These are phyloP conservation scores for Actinidia chinensis DNA, from an alignment of 179 eudicot genomes.

Conservation along the genomic window DNA sequence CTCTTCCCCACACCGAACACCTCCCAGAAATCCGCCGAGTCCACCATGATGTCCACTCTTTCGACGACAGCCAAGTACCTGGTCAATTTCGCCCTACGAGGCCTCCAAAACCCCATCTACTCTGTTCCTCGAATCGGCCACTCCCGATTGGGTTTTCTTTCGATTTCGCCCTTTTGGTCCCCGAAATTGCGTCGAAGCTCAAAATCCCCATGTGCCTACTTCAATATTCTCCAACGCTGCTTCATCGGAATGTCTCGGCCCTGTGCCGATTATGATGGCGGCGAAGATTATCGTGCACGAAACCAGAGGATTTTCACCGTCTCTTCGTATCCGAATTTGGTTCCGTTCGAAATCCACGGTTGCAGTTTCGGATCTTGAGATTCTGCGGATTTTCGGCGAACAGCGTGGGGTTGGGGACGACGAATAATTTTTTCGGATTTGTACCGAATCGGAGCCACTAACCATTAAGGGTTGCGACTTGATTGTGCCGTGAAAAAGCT, in stretches of 20 bases:
- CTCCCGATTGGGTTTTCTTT: constrained; percentile 34
- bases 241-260: constrained; percentile 2
- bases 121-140: constrained; percentile 15
- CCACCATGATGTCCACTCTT: constrained; percentile 29
- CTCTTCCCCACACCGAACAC: constrained; percentile 14
- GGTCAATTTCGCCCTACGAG: constrained; percentile 34
- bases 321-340: constrained; percentile 24
- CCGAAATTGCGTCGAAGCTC: constrained; percentile 18
- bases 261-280: constrained; percentile 2
- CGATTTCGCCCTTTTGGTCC: constrained; percentile 36
- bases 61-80: constrained; percentile 22
- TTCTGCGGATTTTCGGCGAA: constrained; percentile 17
- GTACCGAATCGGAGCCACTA: constrained; percentile 24
- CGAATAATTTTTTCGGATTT: constrained; percentile 30
- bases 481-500: constrained; percentile 32
- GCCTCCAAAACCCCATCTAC: constrained; percentile 18
- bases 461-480: constrained; percentile 25
- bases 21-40: constrained; percentile 36
- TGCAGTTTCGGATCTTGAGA: constrained; percentile 33
- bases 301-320: constrained; percentile 25
- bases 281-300: constrained; percentile 15
- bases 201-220: constrained; percentile 17
- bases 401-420: background rate
- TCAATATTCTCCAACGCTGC: constrained; percentile 18
- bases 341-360: constrained; percentile 29